A percentile compares a stretch with the other conserved stretches of the same genome.
These are phyloP conservation scores for Baudoinia panamericana DNA, from an alignment of 495 filamentous ascomycete species.

Conservation along the genomic window DNA sequence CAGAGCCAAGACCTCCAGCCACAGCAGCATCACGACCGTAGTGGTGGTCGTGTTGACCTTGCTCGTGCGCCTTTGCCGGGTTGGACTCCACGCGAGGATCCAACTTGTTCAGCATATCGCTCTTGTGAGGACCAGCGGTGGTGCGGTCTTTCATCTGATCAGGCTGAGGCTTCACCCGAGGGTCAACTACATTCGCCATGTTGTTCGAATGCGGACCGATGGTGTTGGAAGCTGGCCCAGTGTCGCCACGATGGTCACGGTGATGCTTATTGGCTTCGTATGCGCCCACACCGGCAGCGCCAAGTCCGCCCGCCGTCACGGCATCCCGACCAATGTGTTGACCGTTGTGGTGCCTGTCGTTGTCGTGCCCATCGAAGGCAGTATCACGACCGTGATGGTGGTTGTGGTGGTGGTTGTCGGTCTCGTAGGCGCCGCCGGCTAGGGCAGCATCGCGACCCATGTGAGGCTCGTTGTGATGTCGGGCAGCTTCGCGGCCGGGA, in stretches of 20 bases:
- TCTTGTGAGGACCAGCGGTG: no score
- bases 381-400: background rate
- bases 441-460: background rate
- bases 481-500: background rate
- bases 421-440: background rate
- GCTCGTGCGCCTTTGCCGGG: no score
- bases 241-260: no score
- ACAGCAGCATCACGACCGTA: no score
- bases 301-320: slow-evolving; percentile 8
- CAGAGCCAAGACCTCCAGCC: no score
- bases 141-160: slow-evolving; percentile 18
- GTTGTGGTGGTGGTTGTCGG: background rate
- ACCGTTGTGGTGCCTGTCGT: slow-evolving; percentile 2
- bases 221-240: slow-evolving; percentile 10
- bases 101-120: no score
- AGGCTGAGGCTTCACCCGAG: slow-evolving; percentile 21
- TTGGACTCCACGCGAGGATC: no score
- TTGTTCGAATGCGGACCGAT: slow-evolving; percentile 22
- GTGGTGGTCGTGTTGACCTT: no score
- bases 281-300: slow-evolving; percentile 1
- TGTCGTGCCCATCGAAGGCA: background rate
- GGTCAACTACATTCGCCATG: slow-evolving; percentile 21
- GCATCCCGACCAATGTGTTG: slow-evolving; percentile 24
- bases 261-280: no score
- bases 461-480: background rate